Evolutionary conservation across 2,329 filamentous ascomycete species (phyloP), one percentile per base, ranked within the genome.

Genomic region (Trichophaea hybrida): DNA sequence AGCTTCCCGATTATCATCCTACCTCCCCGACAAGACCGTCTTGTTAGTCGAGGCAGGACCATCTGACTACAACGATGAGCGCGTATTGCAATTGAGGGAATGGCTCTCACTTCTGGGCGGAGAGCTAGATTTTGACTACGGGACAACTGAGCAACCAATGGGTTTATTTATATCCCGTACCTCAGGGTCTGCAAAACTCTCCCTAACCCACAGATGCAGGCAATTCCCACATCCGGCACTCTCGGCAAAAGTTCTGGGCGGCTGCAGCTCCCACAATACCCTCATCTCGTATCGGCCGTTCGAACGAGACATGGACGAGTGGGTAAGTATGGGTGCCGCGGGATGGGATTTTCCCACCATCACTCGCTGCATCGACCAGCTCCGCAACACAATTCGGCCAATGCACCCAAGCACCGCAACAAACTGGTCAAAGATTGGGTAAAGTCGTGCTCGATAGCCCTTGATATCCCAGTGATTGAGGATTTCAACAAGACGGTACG

Each of bases 371-470:
- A 77, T 93, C 67, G 85, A 93, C 76, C 88, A 86, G 73, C 78
- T 94, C 68, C 84, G 86, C 72, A 94, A 93, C 77, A 88, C 86
- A n/a, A 80, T 94, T 63, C 88, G 94, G 74, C 88, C 88, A 7
- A 88, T 94, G 37, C 88, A 94, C 73, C 78, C 60, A 82, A 84
- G 61, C 88, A 94, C 75, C 80, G 87, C 67, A 95, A 94, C 75
- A 86, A 94, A 77, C 79, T 95, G 55, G 94, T 88, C 78, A 81
- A 87, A 73, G 89, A 94, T 73, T 95, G 89, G 89, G 80, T 95
- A 59, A 75, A 85, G 68, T 81, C 88, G 35, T 93, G 87, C 77
- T 85, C 85, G 64, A 80, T 77, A 33, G 86, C 88, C 31, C 78
- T 94, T 74, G 75, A 85, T 70, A 88, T 95, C 64, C 89, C 89